These are phyloP conservation scores for Bremia lactucae DNA, from an alignment of 352 stramenopile genomes.

Conservation along the genomic window DNA sequence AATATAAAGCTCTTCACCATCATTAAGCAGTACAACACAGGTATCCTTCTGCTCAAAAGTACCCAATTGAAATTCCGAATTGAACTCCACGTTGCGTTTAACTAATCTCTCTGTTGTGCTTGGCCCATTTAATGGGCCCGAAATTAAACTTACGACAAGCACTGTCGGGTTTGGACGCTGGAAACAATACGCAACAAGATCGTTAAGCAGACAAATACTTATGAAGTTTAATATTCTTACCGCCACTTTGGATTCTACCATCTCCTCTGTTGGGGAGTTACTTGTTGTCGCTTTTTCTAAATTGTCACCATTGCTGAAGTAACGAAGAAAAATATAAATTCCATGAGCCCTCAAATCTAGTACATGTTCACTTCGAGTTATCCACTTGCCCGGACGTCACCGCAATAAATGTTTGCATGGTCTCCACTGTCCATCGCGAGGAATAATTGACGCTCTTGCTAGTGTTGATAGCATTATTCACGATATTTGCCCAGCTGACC, in stretches of 20 bases:
- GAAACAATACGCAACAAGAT: not conserved
- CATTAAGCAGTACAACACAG: slow-evolving; percentile 57
- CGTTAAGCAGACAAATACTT: slow-evolving; percentile 2
- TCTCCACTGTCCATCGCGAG: slow-evolving; percentile 53
- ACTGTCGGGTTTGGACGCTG: slow-evolving; percentile 27
- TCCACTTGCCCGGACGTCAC: slow-evolving; percentile 40
- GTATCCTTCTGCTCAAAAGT: slow-evolving; percentile 42
- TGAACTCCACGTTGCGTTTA: slow-evolving; percentile 47
- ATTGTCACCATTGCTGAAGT: slow-evolving; percentile 27
- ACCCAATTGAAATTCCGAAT: slow-evolving; percentile 41
- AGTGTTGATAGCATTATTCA: slow-evolving; percentile 70
- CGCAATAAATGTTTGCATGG: slow-evolving; percentile 65
- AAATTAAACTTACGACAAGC: slow-evolving; percentile 51
- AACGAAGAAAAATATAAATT: not conserved
- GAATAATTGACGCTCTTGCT: slow-evolving; percentile 56
- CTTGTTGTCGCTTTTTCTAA: slow-evolving; percentile 7
- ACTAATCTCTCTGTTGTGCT: slow-evolving; percentile 41
- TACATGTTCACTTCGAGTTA: not conserved
- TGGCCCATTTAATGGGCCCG: slow-evolving; percentile 13
- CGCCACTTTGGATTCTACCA: slow-evolving; percentile 2
- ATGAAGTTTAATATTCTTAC: slow-evolving; percentile 6
- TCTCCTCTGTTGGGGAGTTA: slow-evolving; percentile 16
- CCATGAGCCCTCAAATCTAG: not conserved
- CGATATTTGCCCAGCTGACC: slow-evolving; percentile 61
- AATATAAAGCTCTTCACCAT: slow-evolving; percentile 67